Evolutionary conservation across 129 eudicot genomes (phyloP).

Genomic region (Gnaphalium uliginosum): DNA sequence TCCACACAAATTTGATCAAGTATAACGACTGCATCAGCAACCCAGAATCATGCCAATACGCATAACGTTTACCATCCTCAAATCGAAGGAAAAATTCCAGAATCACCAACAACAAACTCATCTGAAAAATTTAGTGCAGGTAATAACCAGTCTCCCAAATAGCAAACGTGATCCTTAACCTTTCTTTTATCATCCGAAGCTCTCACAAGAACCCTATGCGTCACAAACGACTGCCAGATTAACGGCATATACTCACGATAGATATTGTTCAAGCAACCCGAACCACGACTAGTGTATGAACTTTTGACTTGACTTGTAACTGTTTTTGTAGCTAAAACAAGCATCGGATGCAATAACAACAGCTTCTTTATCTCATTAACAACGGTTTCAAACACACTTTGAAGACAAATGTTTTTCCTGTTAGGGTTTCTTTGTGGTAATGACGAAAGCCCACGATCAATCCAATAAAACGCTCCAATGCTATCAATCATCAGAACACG

Average conservation of each 20-base stretch:
- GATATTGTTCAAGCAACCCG: constrained; percentile 25
- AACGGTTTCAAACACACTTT: constrained; percentile 60
- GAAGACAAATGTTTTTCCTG: constrained; percentile 71
- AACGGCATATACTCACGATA: constrained; percentile 90
- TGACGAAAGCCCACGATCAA: constrained; percentile 72
- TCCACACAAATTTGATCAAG: not conserved
- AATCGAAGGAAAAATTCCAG: constrained; percentile 16
- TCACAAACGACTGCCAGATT: constrained; percentile 85
- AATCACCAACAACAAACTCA: constrained; percentile 60
- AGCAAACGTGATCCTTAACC: constrained; percentile 39
- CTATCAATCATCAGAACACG: constrained; percentile 78
- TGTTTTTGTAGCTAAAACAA: constrained; percentile 80
- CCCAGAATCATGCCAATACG: not conserved
- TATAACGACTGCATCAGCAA: not conserved
- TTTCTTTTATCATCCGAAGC: constrained; percentile 48
- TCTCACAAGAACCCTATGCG: constrained; percentile 65
- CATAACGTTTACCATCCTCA: not conserved
- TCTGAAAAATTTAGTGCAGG: constrained; percentile 60
- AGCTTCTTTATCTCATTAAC: constrained; percentile 69
- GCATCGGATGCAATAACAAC: constrained; percentile 59
- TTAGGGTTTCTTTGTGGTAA: constrained; percentile 45
- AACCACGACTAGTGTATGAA: constrained; percentile 43
- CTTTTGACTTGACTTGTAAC: constrained; percentile 53
- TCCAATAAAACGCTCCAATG: constrained; percentile 87
- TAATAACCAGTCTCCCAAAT: constrained; percentile 70